phyloP scores from a whole-genome alignment of 257 asterid species.

The Plantago ovata region DNA sequence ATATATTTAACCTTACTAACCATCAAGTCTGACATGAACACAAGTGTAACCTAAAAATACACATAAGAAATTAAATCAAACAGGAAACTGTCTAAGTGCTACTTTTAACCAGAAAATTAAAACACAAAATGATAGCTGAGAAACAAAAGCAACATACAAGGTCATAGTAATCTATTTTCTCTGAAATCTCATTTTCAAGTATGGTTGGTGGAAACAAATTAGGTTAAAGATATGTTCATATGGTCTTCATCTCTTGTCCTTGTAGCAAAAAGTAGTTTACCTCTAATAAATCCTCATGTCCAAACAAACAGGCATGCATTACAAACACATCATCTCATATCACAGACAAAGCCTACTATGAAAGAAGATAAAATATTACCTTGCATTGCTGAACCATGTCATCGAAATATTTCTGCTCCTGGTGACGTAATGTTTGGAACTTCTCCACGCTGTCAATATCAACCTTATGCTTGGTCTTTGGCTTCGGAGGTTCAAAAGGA shows the following conservation, averaged over 20 bases:
- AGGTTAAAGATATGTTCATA: no score
- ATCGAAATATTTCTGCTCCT: constrained; percentile 89
- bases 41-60: constrained; percentile 10
- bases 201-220: no score
- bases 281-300: background rate
- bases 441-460: constrained; percentile 91
- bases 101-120: no score
- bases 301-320: background rate
- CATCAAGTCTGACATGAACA: background rate
- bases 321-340: background rate
- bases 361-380: constrained; percentile 40
- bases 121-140: background rate
- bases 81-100: no score
- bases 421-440: constrained; percentile 71
- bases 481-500: constrained; percentile 98
- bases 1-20: no score
- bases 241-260: background rate
- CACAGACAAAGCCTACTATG: background rate
- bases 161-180: background rate
- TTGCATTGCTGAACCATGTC: constrained; percentile 97
- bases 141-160: background rate
- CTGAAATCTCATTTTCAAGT: no score
- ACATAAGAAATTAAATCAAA: background rate
- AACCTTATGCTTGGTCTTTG: constrained; percentile 98
- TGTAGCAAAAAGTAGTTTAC: background rate